Percentiles rank a stretch among this genome's conserved stretches.
These are phyloP conservation scores for Silene vulgaris DNA, from an alignment of 179 eudicot species.

Conservation along the genomic window DNA sequence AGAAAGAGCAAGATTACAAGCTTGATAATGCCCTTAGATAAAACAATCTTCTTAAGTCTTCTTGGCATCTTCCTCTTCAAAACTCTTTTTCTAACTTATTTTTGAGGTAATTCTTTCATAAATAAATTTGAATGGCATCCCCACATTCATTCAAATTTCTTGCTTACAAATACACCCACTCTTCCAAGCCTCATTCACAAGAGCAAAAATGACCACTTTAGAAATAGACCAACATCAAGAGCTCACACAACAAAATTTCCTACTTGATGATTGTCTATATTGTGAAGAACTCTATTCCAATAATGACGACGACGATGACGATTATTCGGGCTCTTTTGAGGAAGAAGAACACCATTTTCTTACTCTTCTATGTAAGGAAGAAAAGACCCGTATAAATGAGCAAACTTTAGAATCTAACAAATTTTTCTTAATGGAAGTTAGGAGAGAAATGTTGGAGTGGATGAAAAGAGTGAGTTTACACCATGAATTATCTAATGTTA, in stretches of 20 bases:
- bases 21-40: conserved; percentile 40
- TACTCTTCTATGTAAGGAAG: conserved; percentile 27
- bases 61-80: conserved; percentile 19
- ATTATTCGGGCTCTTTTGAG: conserved; percentile 2
- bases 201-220: conserved; percentile 26
- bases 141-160: background rate
- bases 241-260: conserved; percentile 14
- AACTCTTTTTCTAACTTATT: background rate
- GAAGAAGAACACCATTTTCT: conserved; percentile 24
- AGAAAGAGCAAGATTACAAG: conserved; percentile 36
- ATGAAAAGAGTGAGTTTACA: conserved; percentile 44
- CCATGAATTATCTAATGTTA: conserved; percentile 40
- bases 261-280: conserved; percentile 25
- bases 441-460: conserved; percentile 52
- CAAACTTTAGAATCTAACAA: conserved; percentile 17
- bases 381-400: conserved; percentile 7
- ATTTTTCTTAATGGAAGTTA: conserved; percentile 26
- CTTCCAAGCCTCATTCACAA: background rate
- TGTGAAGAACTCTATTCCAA: conserved; percentile 28
- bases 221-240: conserved; percentile 21
- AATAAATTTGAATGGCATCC: background rate
- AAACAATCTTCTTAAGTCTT: conserved; percentile 27
- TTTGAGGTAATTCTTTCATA: background rate
- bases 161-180: conserved; percentile 9
- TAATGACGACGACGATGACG: background rate